Evolutionary conservation across 768 basidiomycete species (phyloP).

Genomic region (Psilocybe azurescens): DNA sequence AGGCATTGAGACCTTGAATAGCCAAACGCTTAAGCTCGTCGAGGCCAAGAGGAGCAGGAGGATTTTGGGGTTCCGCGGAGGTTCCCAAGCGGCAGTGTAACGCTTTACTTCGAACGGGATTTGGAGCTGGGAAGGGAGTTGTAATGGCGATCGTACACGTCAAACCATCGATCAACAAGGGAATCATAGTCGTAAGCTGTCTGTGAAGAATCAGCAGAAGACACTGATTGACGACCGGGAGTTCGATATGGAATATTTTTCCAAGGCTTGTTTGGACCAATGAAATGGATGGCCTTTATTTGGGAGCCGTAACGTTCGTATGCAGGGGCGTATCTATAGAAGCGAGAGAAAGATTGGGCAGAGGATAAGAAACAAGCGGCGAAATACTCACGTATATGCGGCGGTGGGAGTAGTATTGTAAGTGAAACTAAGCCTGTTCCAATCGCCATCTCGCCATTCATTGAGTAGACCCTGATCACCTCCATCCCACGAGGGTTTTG

Average conservation of each 20-base stretch:
- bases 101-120: conserved; percentile 65
- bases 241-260: conserved; percentile 71
- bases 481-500: conserved; percentile 93
- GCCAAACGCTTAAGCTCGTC: conserved; percentile 69
- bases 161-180: conserved; percentile 90
- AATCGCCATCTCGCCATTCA: conserved; percentile 87
- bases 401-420: conserved; percentile 99
- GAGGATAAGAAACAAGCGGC: conserved; percentile 19
- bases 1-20: conserved; percentile 56
- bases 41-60: conserved; percentile 48
- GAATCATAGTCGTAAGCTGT: conserved; percentile 77
- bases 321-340: conserved; percentile 88
- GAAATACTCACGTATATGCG: conserved; percentile 83
- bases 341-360: conserved; percentile 30
- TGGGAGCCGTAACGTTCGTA: conserved; percentile 91
- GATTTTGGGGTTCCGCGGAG: conserved; percentile 20
- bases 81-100: conserved; percentile 81
- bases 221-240: conserved; percentile 41
- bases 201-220: conserved; percentile 33
- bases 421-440: conserved; percentile 95
- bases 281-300: conserved; percentile 91
- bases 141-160: conserved; percentile 88
- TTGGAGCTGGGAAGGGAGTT: conserved; percentile 57
- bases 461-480: conserved; percentile 99
- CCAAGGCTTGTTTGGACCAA: conserved; percentile 98